phyloP scores from a whole-genome alignment of 1,284 basidiomycete species.

The Laetiporus sulphureus region DNA sequence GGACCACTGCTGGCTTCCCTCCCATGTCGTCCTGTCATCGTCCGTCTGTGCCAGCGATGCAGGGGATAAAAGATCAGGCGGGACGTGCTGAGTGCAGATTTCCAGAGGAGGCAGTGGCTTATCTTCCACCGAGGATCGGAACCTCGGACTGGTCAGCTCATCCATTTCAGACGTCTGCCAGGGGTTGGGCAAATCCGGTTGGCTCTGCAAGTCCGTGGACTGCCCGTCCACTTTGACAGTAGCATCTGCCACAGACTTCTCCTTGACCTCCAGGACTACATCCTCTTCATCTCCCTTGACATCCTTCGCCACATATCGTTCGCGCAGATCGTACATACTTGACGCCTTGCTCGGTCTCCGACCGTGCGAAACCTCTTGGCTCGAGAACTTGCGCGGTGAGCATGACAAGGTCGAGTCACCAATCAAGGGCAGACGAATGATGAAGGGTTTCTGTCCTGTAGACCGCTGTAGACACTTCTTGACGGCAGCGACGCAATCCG shows the following conservation, averaged over 20 bases:
- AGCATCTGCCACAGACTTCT: slow-evolving; percentile 15
- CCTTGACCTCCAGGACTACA: slow-evolving; percentile 44
- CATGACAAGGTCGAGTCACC: slow-evolving; percentile 36
- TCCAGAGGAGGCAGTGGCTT: slow-evolving; percentile 25
- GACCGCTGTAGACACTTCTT: slow-evolving; percentile 69
- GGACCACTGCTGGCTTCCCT: slow-evolving; percentile 33
- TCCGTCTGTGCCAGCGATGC: slow-evolving; percentile 42
- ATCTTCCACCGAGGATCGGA: slow-evolving; percentile 1
- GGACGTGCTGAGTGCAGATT: slow-evolving; percentile 19
- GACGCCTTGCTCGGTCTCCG: slow-evolving; percentile 28
- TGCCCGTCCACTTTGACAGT: slow-evolving; percentile 6
- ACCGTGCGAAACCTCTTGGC: slow-evolving; percentile 16
- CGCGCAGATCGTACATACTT: slow-evolving; percentile 30
- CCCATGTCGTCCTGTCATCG: slow-evolving; percentile 50
- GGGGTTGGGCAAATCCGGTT: slow-evolving; percentile 1
- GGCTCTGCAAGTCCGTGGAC: not conserved
- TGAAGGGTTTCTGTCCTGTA: slow-evolving; percentile 51
- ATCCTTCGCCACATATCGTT: slow-evolving; percentile 22
- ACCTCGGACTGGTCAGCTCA: not conserved
- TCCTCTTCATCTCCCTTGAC: slow-evolving; percentile 45
- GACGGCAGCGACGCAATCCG: slow-evolving; percentile 83
- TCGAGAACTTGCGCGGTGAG: slow-evolving; percentile 39
- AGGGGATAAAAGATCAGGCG: slow-evolving; percentile 41
- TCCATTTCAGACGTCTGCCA: not conserved
- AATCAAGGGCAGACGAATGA: slow-evolving; percentile 52